Base-by-base conservation (phyloP, 179 eudicot genomes). In the Monotropa hypopitys region DNA sequence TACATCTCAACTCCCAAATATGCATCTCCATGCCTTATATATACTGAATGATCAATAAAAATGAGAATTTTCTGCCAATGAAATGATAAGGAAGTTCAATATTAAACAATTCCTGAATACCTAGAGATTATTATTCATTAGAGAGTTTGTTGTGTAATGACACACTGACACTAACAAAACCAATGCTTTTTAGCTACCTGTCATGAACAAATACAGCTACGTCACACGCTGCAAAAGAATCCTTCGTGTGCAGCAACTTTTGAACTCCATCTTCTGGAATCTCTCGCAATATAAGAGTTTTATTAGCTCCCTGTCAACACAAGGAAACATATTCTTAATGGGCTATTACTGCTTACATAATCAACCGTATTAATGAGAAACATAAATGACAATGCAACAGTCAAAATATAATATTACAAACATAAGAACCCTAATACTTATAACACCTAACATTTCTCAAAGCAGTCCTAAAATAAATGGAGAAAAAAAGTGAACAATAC, bases 151-250 rank as follows among this genome's bases (percentile, higher is more conserved):
- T 32, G 71, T 9, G 5, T 68, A n/a, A 35, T 42, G 7, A 38
- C 47, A 9, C 75, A 77, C 38, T 33, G 50, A 35, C 43, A 45
- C 68, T 26, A 38, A 65, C 16, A 67, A 66, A 67, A 5, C 46
- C 33, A 73, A 16, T 16, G 28, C 4, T 47, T 62, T 70, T 42
- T 23, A 78, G 66, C 40, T 80, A 91, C 98, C 98, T 93, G 84
- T 96, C 97, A 87, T 91, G 89, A 12, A 95, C 91, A 86, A 95
- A 95, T 62, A 95, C 82, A 56, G 99, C 98, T 62, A 91, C 80
- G 69, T 95, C 98, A 78, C 99, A 95, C 30, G 88, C 86, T 75
- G 97, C 98, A 76, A 93, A 83, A 57, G 92, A 87, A 63, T 93
- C 96, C 84, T 82, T 93, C 33, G 59, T 76, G 13, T 86, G 80